Percentiles rank a stretch among this genome's conserved stretches.
Conservation (phyloP, 163 green algal species). For the Chloromonas sp. region DNA sequence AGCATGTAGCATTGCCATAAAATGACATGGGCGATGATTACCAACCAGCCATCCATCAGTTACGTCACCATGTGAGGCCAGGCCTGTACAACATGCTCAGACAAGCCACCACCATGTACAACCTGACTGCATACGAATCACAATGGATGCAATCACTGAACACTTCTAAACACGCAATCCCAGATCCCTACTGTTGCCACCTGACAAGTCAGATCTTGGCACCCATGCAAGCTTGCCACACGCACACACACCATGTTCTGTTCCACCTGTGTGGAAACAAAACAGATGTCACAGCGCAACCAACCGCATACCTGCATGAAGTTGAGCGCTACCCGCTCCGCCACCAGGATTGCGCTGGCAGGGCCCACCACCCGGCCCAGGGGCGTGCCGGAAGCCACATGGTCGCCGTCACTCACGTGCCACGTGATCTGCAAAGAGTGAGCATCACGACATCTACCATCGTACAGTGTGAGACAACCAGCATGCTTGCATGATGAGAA, state of each 20-base stretch:
- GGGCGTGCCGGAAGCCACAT: conserved; percentile 50
- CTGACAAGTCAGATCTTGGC: too few relatives aligned
- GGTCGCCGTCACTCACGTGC: conserved; percentile 59
- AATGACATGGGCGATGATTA: neutral
- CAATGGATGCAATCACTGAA: too few relatives aligned
- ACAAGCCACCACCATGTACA: too few relatives aligned
- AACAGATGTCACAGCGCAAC: too few relatives aligned
- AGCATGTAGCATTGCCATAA: neutral
- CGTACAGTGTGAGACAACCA: neutral
- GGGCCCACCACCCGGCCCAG: conserved; percentile 65
- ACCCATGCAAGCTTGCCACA: too few relatives aligned
- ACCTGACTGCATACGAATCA: too few relatives aligned
- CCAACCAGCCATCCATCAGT: neutral
- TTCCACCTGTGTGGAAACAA: too few relatives aligned
- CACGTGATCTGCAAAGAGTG: conserved; percentile 26
- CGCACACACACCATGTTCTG: too few relatives aligned
- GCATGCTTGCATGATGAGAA: neutral
- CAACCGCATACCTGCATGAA: conserved; percentile 74
- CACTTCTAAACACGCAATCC: too few relatives aligned
- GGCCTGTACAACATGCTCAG: too few relatives aligned
- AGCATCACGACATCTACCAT: neutral
- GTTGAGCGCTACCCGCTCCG: conserved; percentile 95
- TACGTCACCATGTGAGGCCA: too few relatives aligned
- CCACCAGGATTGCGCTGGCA: conserved; percentile 83
- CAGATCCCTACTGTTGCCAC: too few relatives aligned